Evolutionary conservation across 179 eudicot genomes (phyloP), one percentile per base, ranked within the genome.

Genomic region (Heliamphora pulchella): DNA sequence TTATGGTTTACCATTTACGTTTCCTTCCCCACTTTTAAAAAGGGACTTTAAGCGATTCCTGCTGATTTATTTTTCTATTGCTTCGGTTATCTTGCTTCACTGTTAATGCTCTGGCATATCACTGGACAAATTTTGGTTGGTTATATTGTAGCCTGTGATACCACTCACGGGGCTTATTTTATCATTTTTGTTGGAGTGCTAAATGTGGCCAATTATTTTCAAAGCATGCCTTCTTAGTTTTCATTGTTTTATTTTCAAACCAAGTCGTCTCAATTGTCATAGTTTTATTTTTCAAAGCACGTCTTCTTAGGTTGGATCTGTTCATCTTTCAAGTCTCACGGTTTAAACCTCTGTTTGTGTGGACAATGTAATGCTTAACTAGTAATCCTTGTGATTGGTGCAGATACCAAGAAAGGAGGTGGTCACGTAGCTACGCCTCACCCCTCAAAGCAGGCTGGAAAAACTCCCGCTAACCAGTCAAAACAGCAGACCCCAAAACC

Each of bases 381-480:
- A 13, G 20, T 50, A 47, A 63, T 50, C 54, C 14, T 46, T 61
- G 61, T 68, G 74, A n/a, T 54, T 63, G 63, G 13, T 71, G 57
- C 81, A 87, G 96, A 88, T 76, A 89, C 89, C 70, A 92, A 90
- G 86, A 89, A 92, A 82, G 81, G 71, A 51, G 80, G 78, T 70
- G 90, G 17, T 46, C 93, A 89, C 79, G 90, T 92, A 54, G 93
- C 87, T 20, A 92, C 96, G 7, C 96, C 96, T 48, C 83, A 92
- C 81, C 96, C 96, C 4, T 81, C 93, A 48, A 90, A 92, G 79
- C 87, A 90, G 78, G 83, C 89, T 57, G 90, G 89, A 20, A 92
- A 92, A 81, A 82, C 87, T 46, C 86, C 89, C 39, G 93, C 89
- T 8, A 87, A 82, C 82, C 89, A 89, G 82, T 63, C 91, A 62